phyloP scores from a whole-genome alignment of 306 rosid genomes.

The Cucurbita ficifolia region DNA sequence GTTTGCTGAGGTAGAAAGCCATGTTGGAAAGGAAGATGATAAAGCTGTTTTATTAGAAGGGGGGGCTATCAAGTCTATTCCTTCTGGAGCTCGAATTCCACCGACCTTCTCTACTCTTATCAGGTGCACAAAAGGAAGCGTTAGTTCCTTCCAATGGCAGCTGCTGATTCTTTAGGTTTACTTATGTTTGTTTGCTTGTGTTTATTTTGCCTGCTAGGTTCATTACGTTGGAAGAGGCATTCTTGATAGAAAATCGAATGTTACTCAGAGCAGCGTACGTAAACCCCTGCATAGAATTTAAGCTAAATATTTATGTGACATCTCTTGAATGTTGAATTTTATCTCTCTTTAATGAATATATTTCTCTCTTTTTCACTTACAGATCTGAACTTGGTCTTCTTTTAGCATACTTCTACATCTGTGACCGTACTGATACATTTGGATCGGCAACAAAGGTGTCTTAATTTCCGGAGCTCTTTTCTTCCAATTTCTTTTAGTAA shows the following conservation, averaged over 20 bases:
- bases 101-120: slow-evolving; percentile 33
- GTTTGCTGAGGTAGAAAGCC: slow-evolving; percentile 45
- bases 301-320: not conserved
- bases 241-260: slow-evolving; percentile 76
- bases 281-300: slow-evolving; percentile 4
- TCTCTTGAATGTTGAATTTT: not conserved
- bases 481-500: not conserved
- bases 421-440: slow-evolving; percentile 87
- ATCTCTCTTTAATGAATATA: not conserved
- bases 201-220: slow-evolving; percentile 33
- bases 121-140: slow-evolving; percentile 30
- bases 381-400: slow-evolving; percentile 79
- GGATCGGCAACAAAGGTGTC: slow-evolving; percentile 56
- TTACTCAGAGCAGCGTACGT: slow-evolving; percentile 91
- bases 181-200: slow-evolving; percentile 4
- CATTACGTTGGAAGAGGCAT: slow-evolving; percentile 58
- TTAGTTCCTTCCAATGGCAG: not conserved
- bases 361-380: slow-evolving; percentile 3
- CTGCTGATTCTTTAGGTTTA: slow-evolving; percentile 6
- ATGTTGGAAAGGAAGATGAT: slow-evolving; percentile 37
- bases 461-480: not conserved
- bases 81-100: slow-evolving; percentile 44
- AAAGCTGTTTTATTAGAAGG: slow-evolving; percentile 54
- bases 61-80: slow-evolving; percentile 41
- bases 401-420: slow-evolving; percentile 56